Evolutionary conservation across 441 rosid species (phyloP).

Genomic region (Daphne laureola): DNA sequence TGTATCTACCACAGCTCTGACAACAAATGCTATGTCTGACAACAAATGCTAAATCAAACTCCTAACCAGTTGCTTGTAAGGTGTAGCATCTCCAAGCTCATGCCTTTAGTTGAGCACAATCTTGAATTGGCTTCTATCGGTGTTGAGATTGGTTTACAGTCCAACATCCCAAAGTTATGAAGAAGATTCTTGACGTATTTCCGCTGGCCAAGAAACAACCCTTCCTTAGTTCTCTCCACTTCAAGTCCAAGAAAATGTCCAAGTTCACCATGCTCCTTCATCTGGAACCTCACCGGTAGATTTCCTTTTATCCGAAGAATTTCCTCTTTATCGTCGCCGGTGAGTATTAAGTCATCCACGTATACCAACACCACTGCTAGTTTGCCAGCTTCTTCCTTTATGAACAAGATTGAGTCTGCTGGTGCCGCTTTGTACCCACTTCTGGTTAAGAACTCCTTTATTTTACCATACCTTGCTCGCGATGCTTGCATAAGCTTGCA

Average conservation of each 20-base stretch:
- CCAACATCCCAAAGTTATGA: neutral
- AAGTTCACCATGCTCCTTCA: constrained; percentile 2
- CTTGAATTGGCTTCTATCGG: neutral
- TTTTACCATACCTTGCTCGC: constrained; percentile 5
- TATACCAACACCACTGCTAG: constrained; percentile 2
- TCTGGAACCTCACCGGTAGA: constrained; percentile 5
- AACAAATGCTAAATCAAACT: too few relatives aligned
- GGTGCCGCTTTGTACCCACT: neutral
- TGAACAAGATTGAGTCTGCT: constrained; percentile 8
- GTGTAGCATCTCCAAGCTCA: neutral
- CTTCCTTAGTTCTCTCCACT: neutral
- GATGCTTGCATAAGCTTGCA: constrained; percentile 7
- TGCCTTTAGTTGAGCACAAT: neutral
- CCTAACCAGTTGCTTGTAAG: too few relatives aligned
- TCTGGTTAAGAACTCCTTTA: neutral
- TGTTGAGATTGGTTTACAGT: neutral
- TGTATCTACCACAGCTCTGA: too few relatives aligned
- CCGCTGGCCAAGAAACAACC: neutral
- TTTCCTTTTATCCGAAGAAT: neutral
- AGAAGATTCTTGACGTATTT: neutral
- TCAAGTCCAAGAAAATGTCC: constrained; percentile 2
- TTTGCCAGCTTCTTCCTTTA: neutral
- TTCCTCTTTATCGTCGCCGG: neutral
- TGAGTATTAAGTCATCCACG: too few relatives aligned
- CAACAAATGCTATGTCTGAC: too few relatives aligned